These are phyloP conservation scores for Colletotrichum sp. DNA, from an alignment of 2,329 filamentous ascomycete genomes.

Conservation along the genomic window DNA sequence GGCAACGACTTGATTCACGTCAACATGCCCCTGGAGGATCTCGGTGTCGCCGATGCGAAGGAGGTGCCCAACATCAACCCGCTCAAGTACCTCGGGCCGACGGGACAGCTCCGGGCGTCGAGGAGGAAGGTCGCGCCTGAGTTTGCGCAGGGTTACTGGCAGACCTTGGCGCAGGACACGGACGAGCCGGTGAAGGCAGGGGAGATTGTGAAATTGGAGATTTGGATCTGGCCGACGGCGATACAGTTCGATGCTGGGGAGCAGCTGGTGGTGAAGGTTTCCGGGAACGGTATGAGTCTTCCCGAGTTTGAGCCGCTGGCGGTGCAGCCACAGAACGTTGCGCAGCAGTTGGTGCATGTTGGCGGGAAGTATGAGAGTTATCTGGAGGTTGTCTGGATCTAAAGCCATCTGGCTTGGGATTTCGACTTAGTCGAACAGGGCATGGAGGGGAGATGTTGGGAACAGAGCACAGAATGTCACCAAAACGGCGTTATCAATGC, in stretches of 20 bases:
- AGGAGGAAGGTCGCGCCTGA: not conserved
- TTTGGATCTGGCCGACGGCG: not conserved
- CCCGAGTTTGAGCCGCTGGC: not conserved
- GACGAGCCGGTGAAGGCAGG: not conserved
- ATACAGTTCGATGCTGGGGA: not conserved
- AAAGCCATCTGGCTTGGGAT: not conserved
- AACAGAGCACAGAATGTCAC: not conserved
- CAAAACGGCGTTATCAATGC: not conserved
- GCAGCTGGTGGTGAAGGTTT: not conserved
- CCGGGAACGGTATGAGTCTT: not conserved
- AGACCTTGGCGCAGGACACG: not conserved
- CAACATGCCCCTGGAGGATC: not conserved
- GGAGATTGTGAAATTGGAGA: not conserved
- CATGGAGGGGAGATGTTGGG: not conserved
- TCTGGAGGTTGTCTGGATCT: not conserved
- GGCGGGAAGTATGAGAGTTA: not conserved
- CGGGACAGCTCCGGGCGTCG: not conserved
- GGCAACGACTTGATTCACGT: not conserved
- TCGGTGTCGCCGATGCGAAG: not conserved
- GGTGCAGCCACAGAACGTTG: not conserved
- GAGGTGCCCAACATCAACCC: not conserved
- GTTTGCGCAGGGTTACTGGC: not conserved
- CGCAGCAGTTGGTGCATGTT: not conserved
- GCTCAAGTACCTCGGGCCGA: not conserved
- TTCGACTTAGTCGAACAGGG: accelerated